Conservation (phyloP, 148 eudicot species). For the Persicaria tinctoria region DNA sequence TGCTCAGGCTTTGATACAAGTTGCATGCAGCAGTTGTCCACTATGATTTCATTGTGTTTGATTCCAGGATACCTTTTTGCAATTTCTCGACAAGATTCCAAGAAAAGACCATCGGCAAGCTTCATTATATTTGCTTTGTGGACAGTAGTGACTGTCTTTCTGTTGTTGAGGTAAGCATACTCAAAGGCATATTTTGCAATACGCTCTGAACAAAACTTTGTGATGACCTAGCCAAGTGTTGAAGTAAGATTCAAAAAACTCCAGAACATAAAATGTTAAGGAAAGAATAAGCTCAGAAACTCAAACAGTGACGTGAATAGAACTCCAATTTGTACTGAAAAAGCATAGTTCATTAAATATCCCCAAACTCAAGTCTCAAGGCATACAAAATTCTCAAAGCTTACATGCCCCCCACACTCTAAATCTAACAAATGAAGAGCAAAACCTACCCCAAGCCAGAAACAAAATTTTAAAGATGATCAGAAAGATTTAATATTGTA, state of each 20-base stretch:
- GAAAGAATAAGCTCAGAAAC: neutral
- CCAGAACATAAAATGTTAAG: neutral
- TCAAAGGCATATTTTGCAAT: conserved; percentile 37
- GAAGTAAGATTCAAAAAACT: conserved; percentile 17
- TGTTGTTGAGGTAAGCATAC: conserved; percentile 36
- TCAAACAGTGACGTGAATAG: neutral
- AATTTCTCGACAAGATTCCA: conserved; percentile 36
- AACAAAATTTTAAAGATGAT: neutral
- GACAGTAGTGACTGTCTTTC: conserved; percentile 36
- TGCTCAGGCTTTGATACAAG: conserved; percentile 41
- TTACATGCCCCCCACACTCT: neutral
- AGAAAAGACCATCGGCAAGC: conserved; percentile 38
- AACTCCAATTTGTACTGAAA: no score
- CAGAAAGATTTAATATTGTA: neutral
- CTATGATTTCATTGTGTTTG: conserved; percentile 34
- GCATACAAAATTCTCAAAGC: no score
- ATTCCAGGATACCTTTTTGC: conserved; percentile 33
- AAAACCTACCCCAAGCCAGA: neutral
- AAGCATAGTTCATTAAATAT: no score
- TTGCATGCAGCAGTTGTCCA: conserved; percentile 44
- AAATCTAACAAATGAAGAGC: neutral
- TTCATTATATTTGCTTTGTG: conserved; percentile 40
- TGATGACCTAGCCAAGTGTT: conserved; percentile 25
- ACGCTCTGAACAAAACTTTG: conserved; percentile 34
- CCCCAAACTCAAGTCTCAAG: no score